Evolutionary conservation across 2,329 filamentous ascomycete species (phyloP).

Genomic region (Westerdykella ornata): DNA sequence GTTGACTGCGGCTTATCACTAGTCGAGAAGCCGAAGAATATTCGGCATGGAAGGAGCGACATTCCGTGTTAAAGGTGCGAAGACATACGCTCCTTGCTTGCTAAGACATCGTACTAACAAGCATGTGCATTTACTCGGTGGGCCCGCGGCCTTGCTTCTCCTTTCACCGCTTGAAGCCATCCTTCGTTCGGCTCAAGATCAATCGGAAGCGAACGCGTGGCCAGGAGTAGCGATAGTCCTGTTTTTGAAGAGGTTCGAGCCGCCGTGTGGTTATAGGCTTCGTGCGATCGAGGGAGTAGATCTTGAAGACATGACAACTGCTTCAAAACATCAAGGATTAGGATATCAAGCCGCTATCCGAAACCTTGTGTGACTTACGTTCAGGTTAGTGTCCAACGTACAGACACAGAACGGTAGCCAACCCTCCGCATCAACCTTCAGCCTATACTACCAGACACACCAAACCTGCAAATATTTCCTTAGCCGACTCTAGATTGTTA

Average conservation of each 20-base stretch:
- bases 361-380: slow-evolving; percentile 19
- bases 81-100: too few species aligned
- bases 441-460: slow-evolving; percentile 57
- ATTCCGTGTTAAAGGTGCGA: too few species aligned
- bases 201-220: slow-evolving; percentile 50
- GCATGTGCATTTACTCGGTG: slow-evolving; percentile 29
- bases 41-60: slow-evolving; percentile 1
- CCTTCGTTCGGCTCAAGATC: slow-evolving; percentile 47
- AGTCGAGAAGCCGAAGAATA: slow-evolving; percentile 1
- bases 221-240: slow-evolving; percentile 45
- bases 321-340: slow-evolving; percentile 54
- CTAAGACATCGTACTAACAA: too few species aligned
- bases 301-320: slow-evolving; percentile 53
- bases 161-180: slow-evolving; percentile 40
- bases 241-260: slow-evolving; percentile 48
- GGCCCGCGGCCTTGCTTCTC: slow-evolving; percentile 40
- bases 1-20: neutral
- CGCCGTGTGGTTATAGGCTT: slow-evolving; percentile 45
- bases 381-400: slow-evolving; percentile 43
- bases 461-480: slow-evolving; percentile 59
- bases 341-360: slow-evolving; percentile 6
- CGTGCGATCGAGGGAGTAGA: slow-evolving; percentile 57
- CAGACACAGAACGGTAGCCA: slow-evolving; percentile 43
- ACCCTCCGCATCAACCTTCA: slow-evolving; percentile 51
- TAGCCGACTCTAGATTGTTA: slow-evolving; percentile 41